phyloP scores from a whole-genome alignment of 176 grass and related monocot genomes.

The Bolboschoenus planiculmis region DNA sequence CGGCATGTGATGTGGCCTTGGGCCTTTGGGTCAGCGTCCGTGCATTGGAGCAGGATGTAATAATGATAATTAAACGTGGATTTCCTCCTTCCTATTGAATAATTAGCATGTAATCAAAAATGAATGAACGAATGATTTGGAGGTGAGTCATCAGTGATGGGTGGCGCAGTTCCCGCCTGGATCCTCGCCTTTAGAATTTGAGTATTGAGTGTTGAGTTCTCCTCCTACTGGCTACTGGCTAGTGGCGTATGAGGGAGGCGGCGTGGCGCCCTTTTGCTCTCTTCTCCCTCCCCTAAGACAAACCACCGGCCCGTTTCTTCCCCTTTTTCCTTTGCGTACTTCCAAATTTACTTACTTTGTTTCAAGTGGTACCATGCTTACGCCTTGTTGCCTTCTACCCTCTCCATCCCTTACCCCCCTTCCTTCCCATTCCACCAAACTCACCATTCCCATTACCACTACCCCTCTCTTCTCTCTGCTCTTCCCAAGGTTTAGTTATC shows the following conservation, averaged over 20 bases:
- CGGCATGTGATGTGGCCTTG: background rate
- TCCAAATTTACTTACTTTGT: background rate
- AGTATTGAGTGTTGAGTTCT: background rate
- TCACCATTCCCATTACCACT: background rate
- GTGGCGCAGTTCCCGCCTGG: background rate
- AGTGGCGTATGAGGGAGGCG: no score
- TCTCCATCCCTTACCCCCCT: background rate
- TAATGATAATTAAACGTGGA: no score
- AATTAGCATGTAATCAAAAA: no score
- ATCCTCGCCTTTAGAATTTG: background rate
- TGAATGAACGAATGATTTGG: no score
- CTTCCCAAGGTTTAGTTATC: background rate
- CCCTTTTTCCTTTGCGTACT: slow-evolving; percentile 8
- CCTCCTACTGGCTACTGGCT: no score
- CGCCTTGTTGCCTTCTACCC: background rate
- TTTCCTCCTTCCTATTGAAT: no score
- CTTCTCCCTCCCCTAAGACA: background rate
- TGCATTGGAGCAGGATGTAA: no score
- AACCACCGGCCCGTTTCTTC: no score
- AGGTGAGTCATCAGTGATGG: no score
- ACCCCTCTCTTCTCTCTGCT: background rate
- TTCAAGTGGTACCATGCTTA: background rate
- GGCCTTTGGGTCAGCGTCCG: background rate
- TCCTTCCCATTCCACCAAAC: background rate
- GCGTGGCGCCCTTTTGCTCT: background rate